Evolutionary conservation across 768 basidiomycete genomes (phyloP), one percentile per base, ranked within the genome.

Genomic region (Bullera alba): DNA sequence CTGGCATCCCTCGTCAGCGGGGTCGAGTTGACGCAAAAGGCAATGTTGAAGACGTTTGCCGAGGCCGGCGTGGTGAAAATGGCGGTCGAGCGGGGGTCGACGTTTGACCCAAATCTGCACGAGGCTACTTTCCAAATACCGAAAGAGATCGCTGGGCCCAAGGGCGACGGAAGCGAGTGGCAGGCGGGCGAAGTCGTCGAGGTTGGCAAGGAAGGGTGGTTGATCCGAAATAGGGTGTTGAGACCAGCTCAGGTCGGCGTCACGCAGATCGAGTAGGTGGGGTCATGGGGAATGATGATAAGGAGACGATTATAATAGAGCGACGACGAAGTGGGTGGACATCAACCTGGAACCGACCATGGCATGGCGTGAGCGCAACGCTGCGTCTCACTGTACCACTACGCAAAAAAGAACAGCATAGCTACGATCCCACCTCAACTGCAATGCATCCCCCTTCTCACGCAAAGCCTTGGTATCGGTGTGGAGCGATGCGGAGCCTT

Each of bases 201-300:
- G 69, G 87, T 86, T 69, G 85, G 86, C 71, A 91, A 93, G 77
- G 77, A 78, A 48, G 92, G 91, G 3, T 97, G 88, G 76, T 88
- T 78, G 75, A 90, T 99, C 76, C 95, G 93, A 76, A 87, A 89
- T 59, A 81, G 95, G 54, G 81, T 92, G 50, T 74, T 99, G 70
- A 80, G 95, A 50, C 89, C 95, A 3, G 91, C 95, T 19, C 90
- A 96, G 76, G 95, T 97, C 50, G 95, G 93, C 50, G 92, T 96
- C 23, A 91, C 83, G 16, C 86, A 89, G 74, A 56, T 60, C 6
- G 67, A 69, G 50, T 68, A 66, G 48, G 36, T 6, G 29, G 27
- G 43, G 39, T 22, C 42, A 25, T 35, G 25, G 42, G 19, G 27
- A 22, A 6, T 7, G 43, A 22, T 7, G 43, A n/a, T n/a, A n/a